Percentiles rank a stretch among this genome's conserved stretches.
Conservation (phyloP, 768 basidiomycete genomes). For the Leccinum obscurum region DNA sequence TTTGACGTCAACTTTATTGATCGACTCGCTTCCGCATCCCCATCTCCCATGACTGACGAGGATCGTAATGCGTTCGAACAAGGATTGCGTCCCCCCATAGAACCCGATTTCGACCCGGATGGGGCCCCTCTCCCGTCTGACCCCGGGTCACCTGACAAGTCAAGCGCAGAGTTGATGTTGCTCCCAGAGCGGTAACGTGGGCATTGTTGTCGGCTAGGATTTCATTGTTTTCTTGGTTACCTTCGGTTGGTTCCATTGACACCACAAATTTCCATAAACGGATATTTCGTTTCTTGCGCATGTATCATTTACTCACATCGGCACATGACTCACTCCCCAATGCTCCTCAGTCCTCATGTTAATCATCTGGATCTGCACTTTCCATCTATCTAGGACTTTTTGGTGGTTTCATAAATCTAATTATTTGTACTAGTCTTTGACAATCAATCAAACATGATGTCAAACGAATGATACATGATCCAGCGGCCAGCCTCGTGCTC, state of each 20-base stretch:
- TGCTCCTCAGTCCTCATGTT: constrained; percentile 2
- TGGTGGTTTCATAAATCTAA: neutral
- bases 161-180: constrained; percentile 38
- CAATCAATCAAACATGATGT: neutral
- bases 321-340: constrained; percentile 4
- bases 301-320: constrained; percentile 18
- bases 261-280: constrained; percentile 10
- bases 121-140: constrained; percentile 39
- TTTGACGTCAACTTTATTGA: constrained; percentile 43
- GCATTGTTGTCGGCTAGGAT: neutral
- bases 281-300: constrained; percentile 18
- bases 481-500: neutral
- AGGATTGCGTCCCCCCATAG: constrained; percentile 14
- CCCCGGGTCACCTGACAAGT: constrained; percentile 47
- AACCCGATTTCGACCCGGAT: constrained; percentile 42
- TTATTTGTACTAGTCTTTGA: neutral
- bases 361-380: constrained; percentile 19
- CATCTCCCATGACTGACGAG: constrained; percentile 36
- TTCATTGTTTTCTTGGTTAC: neutral
- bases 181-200: constrained; percentile 44
- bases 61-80: constrained; percentile 24
- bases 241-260: constrained; percentile 13
- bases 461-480: neutral
- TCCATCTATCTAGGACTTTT: constrained; percentile 10
- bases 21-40: constrained; percentile 39